Percentiles rank a stretch among this genome's conserved stretches.
Conservation (phyloP, 2,329 filamentous ascomycete species). For the Fusarium falciforme region DNA sequence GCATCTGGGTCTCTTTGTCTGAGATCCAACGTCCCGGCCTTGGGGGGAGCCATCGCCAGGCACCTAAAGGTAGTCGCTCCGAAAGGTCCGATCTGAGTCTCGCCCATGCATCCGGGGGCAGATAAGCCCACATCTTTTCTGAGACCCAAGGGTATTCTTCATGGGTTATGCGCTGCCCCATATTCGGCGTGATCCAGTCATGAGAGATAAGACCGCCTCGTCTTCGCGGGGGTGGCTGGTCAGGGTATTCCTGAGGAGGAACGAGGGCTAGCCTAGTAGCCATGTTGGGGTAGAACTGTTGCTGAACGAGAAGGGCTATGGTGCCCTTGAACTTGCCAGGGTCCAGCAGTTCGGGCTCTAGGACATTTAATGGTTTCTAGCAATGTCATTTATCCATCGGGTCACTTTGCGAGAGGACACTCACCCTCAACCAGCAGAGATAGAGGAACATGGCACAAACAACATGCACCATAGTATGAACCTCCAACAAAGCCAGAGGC, state of each 20-base stretch:
- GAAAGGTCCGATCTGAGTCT: not conserved
- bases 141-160: not conserved
- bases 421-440: constrained; percentile 34
- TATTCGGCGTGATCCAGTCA: not conserved
- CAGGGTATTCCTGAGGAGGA: not conserved
- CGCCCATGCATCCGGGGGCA: not conserved
- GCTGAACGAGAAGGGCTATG: constrained; percentile 12
- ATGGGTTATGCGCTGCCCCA: not conserved
- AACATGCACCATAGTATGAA: constrained; percentile 42
- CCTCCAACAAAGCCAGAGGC: constrained; percentile 51
- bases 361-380: constrained; percentile 18
- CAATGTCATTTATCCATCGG: too few species aligned
- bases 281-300: constrained; percentile 11
- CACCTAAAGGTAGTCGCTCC: not conserved
- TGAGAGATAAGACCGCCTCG: not conserved
- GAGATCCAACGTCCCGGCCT: not conserved
- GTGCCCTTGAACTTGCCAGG: constrained; percentile 1
- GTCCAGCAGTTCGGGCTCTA: not conserved
- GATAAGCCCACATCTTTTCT: not conserved
- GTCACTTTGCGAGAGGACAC: not conserved
- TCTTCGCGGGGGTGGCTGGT: not conserved
- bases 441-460: constrained; percentile 34
- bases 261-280: not conserved
- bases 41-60: not conserved
- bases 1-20: not conserved